A percentile compares a stretch with the other conserved stretches of the same genome.
Evolutionary conservation across 768 basidiomycete genomes (phyloP).

Genomic region (Mrakia gelida): DNA sequence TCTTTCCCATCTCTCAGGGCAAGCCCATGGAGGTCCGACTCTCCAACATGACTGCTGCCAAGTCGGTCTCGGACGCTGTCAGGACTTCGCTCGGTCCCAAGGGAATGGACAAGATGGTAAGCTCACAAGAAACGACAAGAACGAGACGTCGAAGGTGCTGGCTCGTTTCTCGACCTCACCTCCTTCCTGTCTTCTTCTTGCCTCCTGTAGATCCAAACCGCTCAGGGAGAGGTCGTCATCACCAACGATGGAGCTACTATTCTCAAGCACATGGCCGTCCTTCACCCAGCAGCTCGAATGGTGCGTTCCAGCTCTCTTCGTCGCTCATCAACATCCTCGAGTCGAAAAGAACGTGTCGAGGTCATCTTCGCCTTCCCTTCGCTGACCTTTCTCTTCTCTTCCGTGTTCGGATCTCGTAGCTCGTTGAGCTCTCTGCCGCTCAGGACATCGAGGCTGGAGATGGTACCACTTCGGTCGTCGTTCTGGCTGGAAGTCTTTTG

Average conservation of each 20-base stretch:
- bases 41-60: conserved; percentile 96
- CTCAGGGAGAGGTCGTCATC: conserved; percentile 93
- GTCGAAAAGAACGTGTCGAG: not conserved
- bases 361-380: not conserved
- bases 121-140: not conserved
- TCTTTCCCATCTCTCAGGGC: conserved; percentile 55
- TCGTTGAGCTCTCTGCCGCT: conserved; percentile 94
- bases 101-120: conserved; percentile 99
- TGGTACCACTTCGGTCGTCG: conserved; percentile 95
- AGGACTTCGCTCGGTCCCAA: conserved; percentile 92
- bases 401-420: conserved; percentile 50
- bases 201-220: conserved; percentile 89
- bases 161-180: not conserved
- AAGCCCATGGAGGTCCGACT: conserved; percentile 97
- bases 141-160: conserved; percentile 6
- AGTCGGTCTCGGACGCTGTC: conserved; percentile 93
- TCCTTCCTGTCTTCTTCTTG: conserved; percentile 9
- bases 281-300: conserved; percentile 99
- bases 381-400: not conserved
- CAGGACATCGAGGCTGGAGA: conserved; percentile 99
- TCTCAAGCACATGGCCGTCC: conserved; percentile 79
- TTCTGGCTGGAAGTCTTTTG: conserved; percentile 86
- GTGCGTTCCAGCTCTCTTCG: conserved; percentile 47
- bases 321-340: not conserved
- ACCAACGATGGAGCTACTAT: conserved; percentile 99